A percentile compares a stretch with the other conserved stretches of the same genome.
Evolutionary conservation across 495 filamentous ascomycete species (phyloP).

Genomic region (Emericellopsis terricola): DNA sequence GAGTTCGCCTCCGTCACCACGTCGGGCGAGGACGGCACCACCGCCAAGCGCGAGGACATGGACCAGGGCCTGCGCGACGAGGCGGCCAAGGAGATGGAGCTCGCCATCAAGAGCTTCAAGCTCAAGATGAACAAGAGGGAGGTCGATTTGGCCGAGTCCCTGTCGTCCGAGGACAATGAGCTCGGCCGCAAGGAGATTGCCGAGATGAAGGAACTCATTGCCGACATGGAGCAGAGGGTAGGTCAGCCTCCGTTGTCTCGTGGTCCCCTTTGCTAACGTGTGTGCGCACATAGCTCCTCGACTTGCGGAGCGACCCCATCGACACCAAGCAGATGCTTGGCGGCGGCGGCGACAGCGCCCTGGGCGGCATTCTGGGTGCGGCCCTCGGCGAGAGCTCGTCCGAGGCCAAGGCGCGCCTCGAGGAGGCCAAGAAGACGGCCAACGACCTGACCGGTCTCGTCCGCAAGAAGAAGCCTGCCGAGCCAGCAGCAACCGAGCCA

Average conservation of each 20-base stretch:
- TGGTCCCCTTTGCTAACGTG: conserved; percentile 1
- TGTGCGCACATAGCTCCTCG: conserved; percentile 46
- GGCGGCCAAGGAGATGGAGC: conserved; percentile 60
- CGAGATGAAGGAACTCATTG: conserved; percentile 73
- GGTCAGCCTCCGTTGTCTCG: conserved; percentile 8
- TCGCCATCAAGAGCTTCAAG: conserved; percentile 62
- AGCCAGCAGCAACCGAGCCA: conserved; percentile 5
- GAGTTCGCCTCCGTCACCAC: conserved; percentile 76
- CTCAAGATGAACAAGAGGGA: conserved; percentile 61
- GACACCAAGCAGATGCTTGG: conserved; percentile 39
- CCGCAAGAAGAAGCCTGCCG: conserved; percentile 48
- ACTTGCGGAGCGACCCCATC: conserved; percentile 54
- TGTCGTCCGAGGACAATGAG: conserved; percentile 35
- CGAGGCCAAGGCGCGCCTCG: conserved; percentile 45
- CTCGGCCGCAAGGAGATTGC: conserved; percentile 46
- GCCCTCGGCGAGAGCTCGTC: conserved; percentile 48
- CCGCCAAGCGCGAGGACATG: conserved; percentile 14
- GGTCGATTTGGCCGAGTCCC: conserved; percentile 33
- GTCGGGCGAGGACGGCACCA: conserved; percentile 24
- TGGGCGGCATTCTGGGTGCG: conserved; percentile 52
- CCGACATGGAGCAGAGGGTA: conserved; percentile 73
- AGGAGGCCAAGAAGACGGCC: conserved; percentile 62
- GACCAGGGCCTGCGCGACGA: conserved; percentile 57
- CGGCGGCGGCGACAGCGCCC: conserved; percentile 19
- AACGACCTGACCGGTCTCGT: conserved; percentile 80